Evolutionary conservation across 495 filamentous ascomycete species (phyloP).

Genomic region (Cercophora newfieldiana): DNA sequence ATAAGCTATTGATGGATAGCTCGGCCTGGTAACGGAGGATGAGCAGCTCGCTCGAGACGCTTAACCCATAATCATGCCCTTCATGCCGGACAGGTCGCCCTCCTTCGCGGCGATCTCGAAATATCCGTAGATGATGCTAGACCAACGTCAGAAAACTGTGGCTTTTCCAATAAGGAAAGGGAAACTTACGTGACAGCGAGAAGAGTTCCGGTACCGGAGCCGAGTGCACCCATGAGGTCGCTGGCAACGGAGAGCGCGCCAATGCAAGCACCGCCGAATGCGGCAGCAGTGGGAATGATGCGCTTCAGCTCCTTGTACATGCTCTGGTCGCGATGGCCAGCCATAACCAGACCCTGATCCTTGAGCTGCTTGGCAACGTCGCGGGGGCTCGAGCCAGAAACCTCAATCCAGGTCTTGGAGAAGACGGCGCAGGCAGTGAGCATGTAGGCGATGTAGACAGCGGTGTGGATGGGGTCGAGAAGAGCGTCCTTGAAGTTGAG

Average conservation of each 20-base stretch:
- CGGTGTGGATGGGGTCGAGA: conserved; percentile 93
- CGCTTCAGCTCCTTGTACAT: conserved; percentile 99
- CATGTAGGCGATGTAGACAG: conserved; percentile 96
- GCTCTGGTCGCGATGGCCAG: conserved; percentile 97
- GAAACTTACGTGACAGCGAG: conserved; percentile 96
- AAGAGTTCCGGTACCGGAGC: conserved; percentile 95
- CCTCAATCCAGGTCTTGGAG: conserved; percentile 99
- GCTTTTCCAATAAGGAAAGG: neutral
- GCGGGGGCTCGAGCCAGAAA: conserved; percentile 93
- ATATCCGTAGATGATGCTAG: conserved; percentile 95
- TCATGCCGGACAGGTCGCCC: conserved; percentile 88
- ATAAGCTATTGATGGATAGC: conserved; percentile 3
- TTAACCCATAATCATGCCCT: conserved; percentile 80
- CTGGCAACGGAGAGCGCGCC: conserved; percentile 93
- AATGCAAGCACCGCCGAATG: conserved; percentile 99
- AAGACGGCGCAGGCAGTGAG: conserved; percentile 95
- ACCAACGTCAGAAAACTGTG: conserved; percentile 26
- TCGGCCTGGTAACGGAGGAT: neutral
- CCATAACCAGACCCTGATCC: conserved; percentile 99
- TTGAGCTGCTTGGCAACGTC: conserved; percentile 99
- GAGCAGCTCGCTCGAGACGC: neutral
- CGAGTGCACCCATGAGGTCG: conserved; percentile 94
- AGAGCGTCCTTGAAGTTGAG: conserved; percentile 96
- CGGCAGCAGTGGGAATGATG: conserved; percentile 96
- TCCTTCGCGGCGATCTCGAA: conserved; percentile 99